Base-by-base conservation (phyloP, 768 basidiomycete genomes). In the Butyriboletus loyo region DNA sequence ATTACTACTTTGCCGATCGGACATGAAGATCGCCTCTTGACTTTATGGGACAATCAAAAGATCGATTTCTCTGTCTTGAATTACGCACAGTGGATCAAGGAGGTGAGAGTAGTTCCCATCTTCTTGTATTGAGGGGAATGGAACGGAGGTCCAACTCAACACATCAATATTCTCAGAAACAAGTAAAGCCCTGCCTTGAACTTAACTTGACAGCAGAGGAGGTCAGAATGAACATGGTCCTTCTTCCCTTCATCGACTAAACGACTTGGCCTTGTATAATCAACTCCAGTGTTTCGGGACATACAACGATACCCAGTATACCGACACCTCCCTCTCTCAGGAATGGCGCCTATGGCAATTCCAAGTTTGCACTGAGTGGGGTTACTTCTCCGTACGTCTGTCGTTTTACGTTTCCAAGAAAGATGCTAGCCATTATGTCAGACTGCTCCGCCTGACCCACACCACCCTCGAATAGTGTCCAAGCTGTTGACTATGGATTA, bases 301-400 rank as follows among this genome's bases (percentile, higher is more conserved):
- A 0, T 85, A 77, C 55, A 74, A 95, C 52, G 87, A 87, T 57
- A 62, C 74, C 5, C 75, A 83, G 58, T 96, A 81, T 69, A 76
- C 77, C 57, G 74, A 77, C 13, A 83, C 78, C 1, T 79, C 78
- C 11, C 67, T 92, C 8, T 76, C 82, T 51, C 81, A 91, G 60
- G 79, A 77, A 5, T 98, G 95, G 95, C 79, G 92, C 37, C 72
- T 86, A 13, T 98, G 95, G 95, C 59, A 76, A 6, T 96, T 92
- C 78, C 94, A 92, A 72, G 89, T 92, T 47, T 94, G 92, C 74
- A 93, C 91, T 0, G 82, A 96, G 62, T 98, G 96, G 96, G 96
- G 94, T 2, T 99, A 92, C 69, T 94, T 96, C 67, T 84, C 78
- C 28, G 91, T 89, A 60, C 31, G 81, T 64, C 9, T 40, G 51